Evolutionary conservation across 2,329 filamentous ascomycete genomes (phyloP), one percentile per base, ranked within the genome.

Genomic region (Coniochaeta sp.): DNA sequence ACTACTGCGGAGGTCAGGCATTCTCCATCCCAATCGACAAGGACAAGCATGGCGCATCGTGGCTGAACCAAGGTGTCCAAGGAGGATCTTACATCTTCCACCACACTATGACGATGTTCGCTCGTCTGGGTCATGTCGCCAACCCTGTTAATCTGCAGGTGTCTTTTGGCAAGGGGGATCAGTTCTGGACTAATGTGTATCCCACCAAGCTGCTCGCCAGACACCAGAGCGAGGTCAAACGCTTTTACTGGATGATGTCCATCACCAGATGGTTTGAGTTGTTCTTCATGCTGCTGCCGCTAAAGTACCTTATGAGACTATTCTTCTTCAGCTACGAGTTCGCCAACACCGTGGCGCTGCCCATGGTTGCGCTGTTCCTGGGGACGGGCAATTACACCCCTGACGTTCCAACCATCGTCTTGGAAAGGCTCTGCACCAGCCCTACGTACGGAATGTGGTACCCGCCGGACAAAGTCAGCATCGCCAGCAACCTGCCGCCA

Each of bases 321-420:
- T 90, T 89, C 71, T 75, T 84, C 60, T 91, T 91, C 72, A 86
- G 79, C 60, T 79, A 82, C 11, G 87, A 89, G 60, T 92, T 91
- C 68, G 82, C 82, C 17, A 86, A 91, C 67, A 85, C 84, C 38
- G 86, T 91, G 72, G 85, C 88, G 0, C 79, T 89, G 61, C 89
- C 89, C 0, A 82, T 91, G 70, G 82, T 90, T 34, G 89, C 89
- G 0, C 75, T 91, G 1, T 91, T 92, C 68, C 76, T 91, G 0
- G 89, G 89, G 0, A 91, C 89, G 0, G 88, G 89, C 1, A 91
- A 91, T 65, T 86, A 89, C 66, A 89, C 88, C 0, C 84, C 88
- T 0, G 85, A 90, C 63, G 88, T 91, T 0, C 85, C 88, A 0
- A 83, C 81, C 47, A 86, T 88, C 26, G 85, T 91, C 36, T 76